Evolutionary conservation across 1,139 yeast genomes (phyloP).

Genomic region (Hyphopichia buzzinii): DNA sequence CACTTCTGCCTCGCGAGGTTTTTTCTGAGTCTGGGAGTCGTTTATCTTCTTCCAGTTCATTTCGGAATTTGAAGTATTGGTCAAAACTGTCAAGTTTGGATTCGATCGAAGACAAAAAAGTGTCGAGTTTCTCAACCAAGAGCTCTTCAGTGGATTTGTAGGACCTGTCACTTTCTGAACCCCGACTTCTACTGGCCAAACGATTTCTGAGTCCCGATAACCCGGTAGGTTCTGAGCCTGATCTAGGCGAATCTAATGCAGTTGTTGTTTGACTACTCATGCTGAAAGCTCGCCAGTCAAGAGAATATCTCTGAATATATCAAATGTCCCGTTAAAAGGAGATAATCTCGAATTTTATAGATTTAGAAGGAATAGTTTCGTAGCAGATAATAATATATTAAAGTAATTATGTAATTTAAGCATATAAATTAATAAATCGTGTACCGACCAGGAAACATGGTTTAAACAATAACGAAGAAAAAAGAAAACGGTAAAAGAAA

Average conservation of each 20-base stretch:
- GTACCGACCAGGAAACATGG: too few species aligned
- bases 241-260: background rate
- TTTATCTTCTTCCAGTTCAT: constrained; percentile 14
- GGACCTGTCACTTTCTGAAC: background rate
- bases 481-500: too few species aligned
- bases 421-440: too few species aligned
- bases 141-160: constrained; percentile 42
- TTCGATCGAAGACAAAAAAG: constrained; percentile 53
- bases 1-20: constrained; percentile 15
- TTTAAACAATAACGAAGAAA: too few species aligned
- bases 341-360: too few species aligned
- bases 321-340: too few species aligned
- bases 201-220: constrained; percentile 1
- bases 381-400: too few species aligned
- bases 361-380: too few species aligned
- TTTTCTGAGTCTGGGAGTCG: background rate
- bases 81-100: constrained; percentile 51
- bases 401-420: too few species aligned
- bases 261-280: background rate
- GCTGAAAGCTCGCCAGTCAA: too few species aligned
- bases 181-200: background rate
- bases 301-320: too few species aligned
- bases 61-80: constrained; percentile 41
- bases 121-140: constrained; percentile 50
- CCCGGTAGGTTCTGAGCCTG: background rate